Evolutionary conservation across 1,284 basidiomycete genomes (phyloP), one percentile per base, ranked within the genome.

Genomic region (Ganoderma lucidum): DNA sequence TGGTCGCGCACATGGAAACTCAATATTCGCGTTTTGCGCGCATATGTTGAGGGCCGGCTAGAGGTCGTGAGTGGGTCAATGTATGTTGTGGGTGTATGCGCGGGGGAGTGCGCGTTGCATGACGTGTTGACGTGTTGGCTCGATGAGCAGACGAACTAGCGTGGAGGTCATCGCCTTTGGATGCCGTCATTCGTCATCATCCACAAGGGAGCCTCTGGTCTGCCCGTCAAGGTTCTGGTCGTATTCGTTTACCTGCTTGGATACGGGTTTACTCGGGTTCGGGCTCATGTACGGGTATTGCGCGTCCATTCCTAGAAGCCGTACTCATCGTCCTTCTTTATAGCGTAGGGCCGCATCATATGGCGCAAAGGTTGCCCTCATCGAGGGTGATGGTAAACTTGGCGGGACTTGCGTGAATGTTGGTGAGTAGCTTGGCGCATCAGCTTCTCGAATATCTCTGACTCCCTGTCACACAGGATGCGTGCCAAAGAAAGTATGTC

Each of bases 371-470:
- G 96, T 96, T 62, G 96, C 95, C 14, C 84, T 99, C 32, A 90
- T 98, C 42, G 97, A 99, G 81, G 87, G 86, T 62, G 88, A 90
- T 9, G 88, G 89, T 28, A 81, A 87, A 51, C 88, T 97, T 6
- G 98, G 98, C 51, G 98, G 98, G 58, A 99, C 98, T 45, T 99
- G 98, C 79, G 97, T 99, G 71, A 99, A 94, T 78, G 93, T 97
- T 70, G 96, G 95, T 92, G 74, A 74, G 93, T 86, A 45, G 37
- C 32, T 6, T 32, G 2, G 44, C 30, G 30, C n/a, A n/a, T 37
- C 41, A 48, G 19, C 42, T 28, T 58, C 28, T 62, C 41, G 32
- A 62, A 12, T 8, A 42, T 51, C 62, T 48, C 60, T 67, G 30
- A 62, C 12, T 10, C 9, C 28, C 45, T 10, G 28, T 28, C 44